Evolutionary conservation across 345 rosid genomes (phyloP).

Genomic region (Excoecaria cochinchinensis): DNA sequence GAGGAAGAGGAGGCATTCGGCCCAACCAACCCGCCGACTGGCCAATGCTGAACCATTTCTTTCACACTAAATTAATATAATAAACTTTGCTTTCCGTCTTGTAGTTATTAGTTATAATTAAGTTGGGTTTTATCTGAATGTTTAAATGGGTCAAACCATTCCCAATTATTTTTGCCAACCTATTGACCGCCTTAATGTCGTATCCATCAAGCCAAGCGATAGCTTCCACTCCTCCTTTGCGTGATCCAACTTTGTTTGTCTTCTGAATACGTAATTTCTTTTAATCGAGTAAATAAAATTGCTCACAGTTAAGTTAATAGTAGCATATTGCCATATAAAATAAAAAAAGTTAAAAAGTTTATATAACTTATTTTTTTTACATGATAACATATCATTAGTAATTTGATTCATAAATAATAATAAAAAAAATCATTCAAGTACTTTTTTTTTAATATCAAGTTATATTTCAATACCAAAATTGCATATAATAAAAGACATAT

Average conservation of each 20-base stretch:
- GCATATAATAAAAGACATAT: too few relatives aligned
- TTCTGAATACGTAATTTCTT: not conserved
- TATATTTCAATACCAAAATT: too few relatives aligned
- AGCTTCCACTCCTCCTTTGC: not conserved
- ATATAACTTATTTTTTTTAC: too few relatives aligned
- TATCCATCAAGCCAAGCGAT: not conserved
- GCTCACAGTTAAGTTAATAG: too few relatives aligned
- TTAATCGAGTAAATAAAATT: too few relatives aligned
- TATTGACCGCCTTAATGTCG: not conserved
- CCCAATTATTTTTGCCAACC: not conserved
- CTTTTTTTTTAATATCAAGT: too few relatives aligned
- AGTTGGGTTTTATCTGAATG: not conserved
- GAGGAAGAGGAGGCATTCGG: not conserved
- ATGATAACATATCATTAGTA: too few relatives aligned
- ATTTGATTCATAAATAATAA: too few relatives aligned
- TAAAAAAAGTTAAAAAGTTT: too few relatives aligned
- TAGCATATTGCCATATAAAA: too few relatives aligned
- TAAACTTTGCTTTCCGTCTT: not conserved
- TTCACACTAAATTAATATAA: not conserved
- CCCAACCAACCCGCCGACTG: constrained; percentile 11
- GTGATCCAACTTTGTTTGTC: not conserved
- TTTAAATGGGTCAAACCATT: not conserved
- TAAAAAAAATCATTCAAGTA: too few relatives aligned
- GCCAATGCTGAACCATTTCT: not conserved
- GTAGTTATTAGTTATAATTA: not conserved